Evolutionary conservation across 2,329 filamentous ascomycete species (phyloP), one percentile per base, ranked within the genome.

Genomic region (Pseudogymnoascus sp.): DNA sequence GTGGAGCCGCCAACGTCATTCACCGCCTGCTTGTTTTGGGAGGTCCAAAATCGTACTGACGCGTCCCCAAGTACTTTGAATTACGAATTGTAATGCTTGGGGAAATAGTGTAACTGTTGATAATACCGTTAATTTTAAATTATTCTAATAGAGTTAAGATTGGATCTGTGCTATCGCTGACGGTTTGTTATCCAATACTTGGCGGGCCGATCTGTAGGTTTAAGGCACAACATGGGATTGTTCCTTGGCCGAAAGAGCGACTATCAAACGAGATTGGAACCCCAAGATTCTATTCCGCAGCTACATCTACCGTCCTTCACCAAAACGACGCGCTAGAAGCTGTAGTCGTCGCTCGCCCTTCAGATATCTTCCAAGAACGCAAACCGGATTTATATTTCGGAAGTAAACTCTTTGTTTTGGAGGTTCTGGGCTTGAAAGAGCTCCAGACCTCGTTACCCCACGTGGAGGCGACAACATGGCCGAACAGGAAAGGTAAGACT

Each of bases 1-100:
- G 49, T 56, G 49, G 49, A 56, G 49, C 49, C 49, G 49, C 49
- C 49, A 56, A 56, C 49, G 49, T 56, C 49, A 56, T 56, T 56
- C 49, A 56, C 49, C 49, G 49, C 49, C 49, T 56, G 11, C 49
- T 56, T 56, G 28, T 56, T 56, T 56, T 56, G 49, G 21, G 49
- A 34, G 28, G n/a, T 18, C n/a, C 28, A 34, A 11, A 21, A 34
- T 56, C 16, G 28, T 56, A 56, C 18, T 56, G 49, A 34, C 28
- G 28, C 28, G 49, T 31, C 14, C 34, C 7, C 5, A 34, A 18
- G 18, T 14, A 11, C n/a, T 21, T 34, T 18, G 5, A 18, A 34
- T 36, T 36, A 56, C 34, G 49, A 18, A 18, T 21, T 34, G 21
- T 56, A 12, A 18, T 34, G 28, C 28, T 36, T 56, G 7, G 25